Conservation (phyloP, 192 early-diverging fungal species). For the Oehlia diaphana region DNA sequence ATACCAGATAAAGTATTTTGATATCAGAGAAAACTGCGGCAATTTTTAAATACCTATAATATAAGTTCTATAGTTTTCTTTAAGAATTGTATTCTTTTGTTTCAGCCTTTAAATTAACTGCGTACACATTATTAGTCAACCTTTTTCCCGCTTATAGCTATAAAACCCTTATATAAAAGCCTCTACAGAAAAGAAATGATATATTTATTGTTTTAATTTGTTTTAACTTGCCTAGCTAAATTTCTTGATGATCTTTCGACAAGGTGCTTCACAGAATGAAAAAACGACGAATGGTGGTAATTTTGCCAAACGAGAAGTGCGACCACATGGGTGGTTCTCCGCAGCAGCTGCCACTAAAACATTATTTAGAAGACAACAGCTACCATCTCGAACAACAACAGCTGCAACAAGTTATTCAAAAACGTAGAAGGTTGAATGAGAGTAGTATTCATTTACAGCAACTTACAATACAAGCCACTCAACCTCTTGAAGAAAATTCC, state of each 20-base stretch:
- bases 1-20: background rate
- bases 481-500: background rate
- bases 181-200: background rate
- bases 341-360: background rate
- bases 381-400: background rate
- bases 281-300: background rate
- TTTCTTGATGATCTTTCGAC: constrained; percentile 23
- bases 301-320: background rate
- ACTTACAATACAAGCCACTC: background rate
- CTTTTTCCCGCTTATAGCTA: background rate
- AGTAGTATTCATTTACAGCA: background rate
- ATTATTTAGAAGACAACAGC: background rate
- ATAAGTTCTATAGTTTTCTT: no score
- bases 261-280: constrained; percentile 16
- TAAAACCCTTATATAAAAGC: background rate
- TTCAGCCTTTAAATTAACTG: background rate
- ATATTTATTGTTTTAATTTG: background rate
- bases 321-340: background rate
- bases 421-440: constrained; percentile 10
- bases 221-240: background rate
- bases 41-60: background rate
- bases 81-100: background rate
- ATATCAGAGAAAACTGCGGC: background rate
- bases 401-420: constrained; percentile 5
- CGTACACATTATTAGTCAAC: background rate